These are phyloP conservation scores for Alternaria hordeiaustralica DNA, from an alignment of 2,329 filamentous ascomycete species.

Conservation along the genomic window DNA sequence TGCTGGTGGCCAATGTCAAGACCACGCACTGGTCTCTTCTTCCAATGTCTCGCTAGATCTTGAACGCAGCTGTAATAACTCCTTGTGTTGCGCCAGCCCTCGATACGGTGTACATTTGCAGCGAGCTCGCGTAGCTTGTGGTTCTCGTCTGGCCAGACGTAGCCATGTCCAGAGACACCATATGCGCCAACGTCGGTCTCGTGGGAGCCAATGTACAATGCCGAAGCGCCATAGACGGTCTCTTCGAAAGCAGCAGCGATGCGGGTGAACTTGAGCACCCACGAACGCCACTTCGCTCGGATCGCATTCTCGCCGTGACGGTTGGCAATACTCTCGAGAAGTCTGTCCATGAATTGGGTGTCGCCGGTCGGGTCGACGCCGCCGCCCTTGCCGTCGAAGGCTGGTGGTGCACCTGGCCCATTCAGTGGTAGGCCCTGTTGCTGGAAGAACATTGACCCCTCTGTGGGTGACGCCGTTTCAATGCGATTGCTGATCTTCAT, in stretches of 20 bases:
- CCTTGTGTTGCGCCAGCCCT: constrained; percentile 94
- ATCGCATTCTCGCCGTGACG: constrained; percentile 87
- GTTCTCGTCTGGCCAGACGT: constrained; percentile 88
- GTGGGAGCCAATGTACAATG: constrained; percentile 82
- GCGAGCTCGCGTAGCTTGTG: constrained; percentile 84
- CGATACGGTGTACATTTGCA: constrained; percentile 89
- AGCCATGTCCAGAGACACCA: constrained; percentile 81
- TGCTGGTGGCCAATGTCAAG: constrained; percentile 91
- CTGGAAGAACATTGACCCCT: constrained; percentile 87
- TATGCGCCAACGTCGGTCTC: constrained; percentile 59
- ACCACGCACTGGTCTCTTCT: constrained; percentile 70
- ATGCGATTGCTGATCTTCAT: constrained; percentile 94
- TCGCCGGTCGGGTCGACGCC: constrained; percentile 80
- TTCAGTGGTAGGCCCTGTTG: constrained; percentile 61
- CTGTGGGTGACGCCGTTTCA: constrained; percentile 79
- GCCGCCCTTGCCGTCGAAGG: constrained; percentile 43
- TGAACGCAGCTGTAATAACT: constrained; percentile 97
- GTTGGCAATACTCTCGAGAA: constrained; percentile 81
- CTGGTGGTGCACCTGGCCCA: constrained; percentile 22
- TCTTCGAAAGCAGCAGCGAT: constrained; percentile 95
- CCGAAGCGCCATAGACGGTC: constrained; percentile 89
- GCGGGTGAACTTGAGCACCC: constrained; percentile 92
- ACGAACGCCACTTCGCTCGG: constrained; percentile 89
- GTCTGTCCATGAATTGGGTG: constrained; percentile 83
- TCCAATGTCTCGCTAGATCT: constrained; percentile 48